These are phyloP conservation scores for Noccaea caerulescens DNA, from an alignment of 345 rosid genomes.

Conservation along the genomic window DNA sequence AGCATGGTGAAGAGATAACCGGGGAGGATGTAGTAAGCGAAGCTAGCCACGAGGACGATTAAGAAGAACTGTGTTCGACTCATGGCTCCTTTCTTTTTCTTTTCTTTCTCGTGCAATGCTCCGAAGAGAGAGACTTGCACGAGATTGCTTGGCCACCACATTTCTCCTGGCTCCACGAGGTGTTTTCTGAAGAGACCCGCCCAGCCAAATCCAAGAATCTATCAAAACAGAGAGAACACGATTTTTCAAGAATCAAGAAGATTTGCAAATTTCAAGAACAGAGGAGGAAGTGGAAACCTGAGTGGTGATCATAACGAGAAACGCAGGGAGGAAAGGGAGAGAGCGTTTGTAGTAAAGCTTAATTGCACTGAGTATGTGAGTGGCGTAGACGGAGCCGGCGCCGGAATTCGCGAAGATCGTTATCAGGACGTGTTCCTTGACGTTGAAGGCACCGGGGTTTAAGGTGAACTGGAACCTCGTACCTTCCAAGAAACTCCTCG, in stretches of 20 bases:
- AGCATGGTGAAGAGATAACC: slow-evolving; percentile 62
- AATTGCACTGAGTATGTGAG: slow-evolving; percentile 74
- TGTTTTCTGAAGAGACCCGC: slow-evolving; percentile 78
- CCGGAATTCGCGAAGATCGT: slow-evolving; percentile 84
- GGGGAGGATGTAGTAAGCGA: slow-evolving; percentile 70
- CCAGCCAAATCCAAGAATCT: slow-evolving; percentile 91
- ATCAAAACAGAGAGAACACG: neutral
- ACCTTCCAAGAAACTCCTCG: slow-evolving; percentile 51
- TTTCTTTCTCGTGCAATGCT: slow-evolving; percentile 73
- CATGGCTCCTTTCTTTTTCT: slow-evolving; percentile 52
- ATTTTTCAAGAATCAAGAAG: neutral
- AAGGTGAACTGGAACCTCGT: slow-evolving; percentile 57
- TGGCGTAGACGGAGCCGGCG: slow-evolving; percentile 76
- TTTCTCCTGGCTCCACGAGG: slow-evolving; percentile 86
- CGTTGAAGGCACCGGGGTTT: slow-evolving; percentile 84
- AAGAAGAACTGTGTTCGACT: slow-evolving; percentile 73
- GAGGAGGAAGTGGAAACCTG: slow-evolving; percentile 54
- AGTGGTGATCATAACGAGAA: slow-evolving; percentile 76
- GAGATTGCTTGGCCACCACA: slow-evolving; percentile 90
- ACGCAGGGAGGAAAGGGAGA: slow-evolving; percentile 63
- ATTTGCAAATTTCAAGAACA: neutral
- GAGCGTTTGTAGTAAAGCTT: slow-evolving; percentile 64
- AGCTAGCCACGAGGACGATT: slow-evolving; percentile 59
- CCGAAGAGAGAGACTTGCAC: slow-evolving; percentile 89
- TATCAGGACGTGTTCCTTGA: slow-evolving; percentile 89